Percentiles rank a stretch among this genome's conserved stretches.
These are phyloP conservation scores for Collybia sordida DNA, from an alignment of 768 basidiomycete genomes.

Conservation along the genomic window DNA sequence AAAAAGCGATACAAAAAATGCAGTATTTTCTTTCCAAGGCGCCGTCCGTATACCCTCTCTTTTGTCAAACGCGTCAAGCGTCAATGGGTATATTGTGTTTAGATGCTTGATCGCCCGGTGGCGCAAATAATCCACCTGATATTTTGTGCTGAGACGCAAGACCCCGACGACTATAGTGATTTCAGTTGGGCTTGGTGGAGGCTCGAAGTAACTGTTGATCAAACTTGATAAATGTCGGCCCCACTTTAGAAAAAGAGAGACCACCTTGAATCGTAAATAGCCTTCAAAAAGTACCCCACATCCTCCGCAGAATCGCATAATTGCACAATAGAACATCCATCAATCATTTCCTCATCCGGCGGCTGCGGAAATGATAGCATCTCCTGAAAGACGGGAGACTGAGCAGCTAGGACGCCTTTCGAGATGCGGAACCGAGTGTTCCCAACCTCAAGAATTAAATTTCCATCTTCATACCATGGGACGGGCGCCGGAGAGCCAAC, in stretches of 20 bases:
- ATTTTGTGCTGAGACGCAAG: slow-evolving; percentile 38
- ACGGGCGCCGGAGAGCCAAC: too few relatives aligned
- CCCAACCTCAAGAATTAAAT: slow-evolving; percentile 35
- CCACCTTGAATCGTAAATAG: slow-evolving; percentile 34
- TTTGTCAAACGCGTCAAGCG: slow-evolving; percentile 30
- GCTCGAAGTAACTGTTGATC: slow-evolving; percentile 29
- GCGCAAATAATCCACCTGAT: slow-evolving; percentile 34
- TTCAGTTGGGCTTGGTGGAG: slow-evolving; percentile 29
- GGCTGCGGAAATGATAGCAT: slow-evolving; percentile 39
- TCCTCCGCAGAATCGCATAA: slow-evolving; percentile 33
- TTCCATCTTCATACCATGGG: slow-evolving; percentile 39
- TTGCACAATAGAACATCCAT: slow-evolving; percentile 31
- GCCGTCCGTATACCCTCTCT: slow-evolving; percentile 34
- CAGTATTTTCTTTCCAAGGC: slow-evolving; percentile 35
- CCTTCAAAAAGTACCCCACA: slow-evolving; percentile 31
- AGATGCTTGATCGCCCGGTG: slow-evolving; percentile 33
- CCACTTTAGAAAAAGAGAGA: neutral
- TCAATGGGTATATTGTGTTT: slow-evolving; percentile 32
- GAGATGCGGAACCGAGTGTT: slow-evolving; percentile 33
- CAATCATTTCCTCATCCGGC: slow-evolving; percentile 21
- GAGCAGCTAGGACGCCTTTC: slow-evolving; percentile 30
- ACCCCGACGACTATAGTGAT: slow-evolving; percentile 30
- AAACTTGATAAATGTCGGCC: neutral
- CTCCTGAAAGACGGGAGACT: slow-evolving; percentile 35
- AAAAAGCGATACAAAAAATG: slow-evolving; percentile 34